Evolutionary conservation across 306 rosid genomes (phyloP).

Genomic region (Begonia peltatifolia): DNA sequence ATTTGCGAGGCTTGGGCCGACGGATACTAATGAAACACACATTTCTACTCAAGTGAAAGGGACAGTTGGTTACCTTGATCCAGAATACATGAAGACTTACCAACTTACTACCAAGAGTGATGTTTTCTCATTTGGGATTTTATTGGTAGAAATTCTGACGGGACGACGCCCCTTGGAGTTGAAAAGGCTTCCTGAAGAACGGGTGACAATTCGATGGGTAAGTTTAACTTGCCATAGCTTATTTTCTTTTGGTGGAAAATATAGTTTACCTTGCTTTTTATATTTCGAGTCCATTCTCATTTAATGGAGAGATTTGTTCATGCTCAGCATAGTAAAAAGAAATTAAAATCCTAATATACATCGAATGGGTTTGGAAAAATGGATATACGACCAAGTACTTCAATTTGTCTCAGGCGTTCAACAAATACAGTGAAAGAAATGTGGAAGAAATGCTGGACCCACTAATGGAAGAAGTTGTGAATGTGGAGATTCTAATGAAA

Average conservation of each 20-base stretch:
- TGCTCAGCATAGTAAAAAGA: no score
- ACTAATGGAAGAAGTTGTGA: conserved; percentile 50
- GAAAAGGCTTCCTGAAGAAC: conserved; percentile 49
- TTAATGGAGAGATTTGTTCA: no score
- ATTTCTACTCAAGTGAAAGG: conserved; percentile 97
- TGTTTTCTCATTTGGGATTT: conserved; percentile 89
- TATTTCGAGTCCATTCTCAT: no score
- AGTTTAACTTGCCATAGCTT: conserved; percentile 13
- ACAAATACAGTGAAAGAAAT: conserved; percentile 42
- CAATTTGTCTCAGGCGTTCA: conserved; percentile 48
- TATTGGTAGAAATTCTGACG: conserved; percentile 69
- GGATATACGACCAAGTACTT: no score
- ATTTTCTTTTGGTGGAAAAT: no score
- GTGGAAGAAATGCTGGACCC: conserved; percentile 55
- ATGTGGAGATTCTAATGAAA: conserved; percentile 38
- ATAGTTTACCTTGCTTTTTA: no score
- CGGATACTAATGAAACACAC: conserved; percentile 67
- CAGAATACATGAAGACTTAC: conserved; percentile 92
- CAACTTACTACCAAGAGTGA: conserved; percentile 94
- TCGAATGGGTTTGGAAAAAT: no score
- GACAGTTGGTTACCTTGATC: conserved; percentile 95
- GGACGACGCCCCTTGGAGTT: conserved; percentile 92
- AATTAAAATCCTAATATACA: no score
- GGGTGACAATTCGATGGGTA: conserved; percentile 95
- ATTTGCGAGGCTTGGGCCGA: conserved; percentile 86